These are phyloP conservation scores for Aureobasidium sp. DNA, from an alignment of 2,329 filamentous ascomycete genomes.

Conservation along the genomic window DNA sequence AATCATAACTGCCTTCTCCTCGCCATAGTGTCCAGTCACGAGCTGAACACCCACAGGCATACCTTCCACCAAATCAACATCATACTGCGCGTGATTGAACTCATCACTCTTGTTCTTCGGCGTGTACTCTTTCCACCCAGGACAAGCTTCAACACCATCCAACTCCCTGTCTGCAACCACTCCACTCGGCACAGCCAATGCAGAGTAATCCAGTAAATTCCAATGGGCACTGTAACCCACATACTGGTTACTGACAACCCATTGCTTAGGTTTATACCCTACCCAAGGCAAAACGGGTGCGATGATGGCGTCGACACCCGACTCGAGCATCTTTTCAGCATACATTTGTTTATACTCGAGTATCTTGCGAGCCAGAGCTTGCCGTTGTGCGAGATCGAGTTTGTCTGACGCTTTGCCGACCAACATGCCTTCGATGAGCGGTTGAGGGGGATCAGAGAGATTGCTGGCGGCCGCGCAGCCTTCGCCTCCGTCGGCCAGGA, in stretches of 20 bases:
- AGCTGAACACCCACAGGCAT: neutral
- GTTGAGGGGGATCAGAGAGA: neutral
- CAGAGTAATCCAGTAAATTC: slow-evolving; percentile 40
- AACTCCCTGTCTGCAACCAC: neutral
- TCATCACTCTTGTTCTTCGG: slow-evolving; percentile 5
- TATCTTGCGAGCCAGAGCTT: slow-evolving; percentile 28
- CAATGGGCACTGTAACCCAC: slow-evolving; percentile 54
- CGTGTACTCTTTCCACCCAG: neutral
- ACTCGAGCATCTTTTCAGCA: slow-evolving; percentile 23
- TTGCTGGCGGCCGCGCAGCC: neutral
- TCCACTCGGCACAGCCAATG: slow-evolving; percentile 23
- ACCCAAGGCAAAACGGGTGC: slow-evolving; percentile 49
- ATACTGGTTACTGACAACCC: slow-evolving; percentile 43
- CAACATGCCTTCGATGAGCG: slow-evolving; percentile 5
- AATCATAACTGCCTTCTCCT: slow-evolving; percentile 1
- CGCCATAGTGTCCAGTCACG: neutral
- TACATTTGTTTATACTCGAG: slow-evolving; percentile 1
- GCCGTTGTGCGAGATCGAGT: slow-evolving; percentile 33
- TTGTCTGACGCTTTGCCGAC: slow-evolving; percentile 40
- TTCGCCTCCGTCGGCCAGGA: slow-evolving; percentile 5
- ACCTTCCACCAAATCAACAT: slow-evolving; percentile 1
- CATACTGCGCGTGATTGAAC: neutral
- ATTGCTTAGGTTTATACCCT: slow-evolving; percentile 34
- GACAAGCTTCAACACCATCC: neutral
- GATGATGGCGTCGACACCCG: slow-evolving; percentile 53